phyloP scores from a whole-genome alignment of 140 eudicot species.

The Ambrosia hybrid region DNA sequence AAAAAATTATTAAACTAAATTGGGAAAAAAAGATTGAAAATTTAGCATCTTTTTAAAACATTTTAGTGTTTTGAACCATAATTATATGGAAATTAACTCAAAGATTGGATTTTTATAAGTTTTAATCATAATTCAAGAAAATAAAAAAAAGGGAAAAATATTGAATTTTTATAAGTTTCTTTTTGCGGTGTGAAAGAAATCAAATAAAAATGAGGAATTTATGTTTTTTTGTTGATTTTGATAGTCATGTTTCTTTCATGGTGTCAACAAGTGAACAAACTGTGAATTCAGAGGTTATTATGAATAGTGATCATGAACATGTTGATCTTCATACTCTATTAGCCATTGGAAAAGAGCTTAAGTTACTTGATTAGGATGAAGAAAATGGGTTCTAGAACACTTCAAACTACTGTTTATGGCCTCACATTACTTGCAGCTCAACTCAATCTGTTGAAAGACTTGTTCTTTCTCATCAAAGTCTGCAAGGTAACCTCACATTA shows the following conservation, averaged over 20 bases:
- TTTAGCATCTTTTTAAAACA: too few species aligned
- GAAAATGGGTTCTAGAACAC: conserved; percentile 32
- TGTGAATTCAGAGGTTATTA: conserved; percentile 41
- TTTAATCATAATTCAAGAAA: too few species aligned
- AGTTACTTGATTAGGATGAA: conserved; percentile 55
- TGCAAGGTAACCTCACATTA: conserved; percentile 85
- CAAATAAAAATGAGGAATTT: conserved; percentile 45
- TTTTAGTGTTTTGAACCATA: too few species aligned
- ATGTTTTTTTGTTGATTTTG: conserved; percentile 39
- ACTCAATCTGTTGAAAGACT: conserved; percentile 67
- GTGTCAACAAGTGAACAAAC: conserved; percentile 21
- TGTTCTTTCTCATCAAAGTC: conserved; percentile 70
- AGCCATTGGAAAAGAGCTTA: conserved; percentile 68
- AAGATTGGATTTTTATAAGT: too few species aligned
- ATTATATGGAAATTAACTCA: too few species aligned
- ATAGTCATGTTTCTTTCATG: conserved; percentile 53
- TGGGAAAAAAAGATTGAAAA: too few species aligned
- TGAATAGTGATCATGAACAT: conserved; percentile 32
- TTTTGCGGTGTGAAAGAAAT: neutral
- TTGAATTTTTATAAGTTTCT: neutral
- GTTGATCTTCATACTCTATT: conserved; percentile 37
- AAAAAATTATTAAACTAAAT: too few species aligned
- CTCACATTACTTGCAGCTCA: conserved; percentile 62
- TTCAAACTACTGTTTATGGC: conserved; percentile 79
- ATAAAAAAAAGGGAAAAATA: too few species aligned